A percentile compares a stretch with the other conserved stretches of the same genome.
Evolutionary conservation across 495 filamentous ascomycete species (phyloP).

Genomic region (Neurospora sp.): DNA sequence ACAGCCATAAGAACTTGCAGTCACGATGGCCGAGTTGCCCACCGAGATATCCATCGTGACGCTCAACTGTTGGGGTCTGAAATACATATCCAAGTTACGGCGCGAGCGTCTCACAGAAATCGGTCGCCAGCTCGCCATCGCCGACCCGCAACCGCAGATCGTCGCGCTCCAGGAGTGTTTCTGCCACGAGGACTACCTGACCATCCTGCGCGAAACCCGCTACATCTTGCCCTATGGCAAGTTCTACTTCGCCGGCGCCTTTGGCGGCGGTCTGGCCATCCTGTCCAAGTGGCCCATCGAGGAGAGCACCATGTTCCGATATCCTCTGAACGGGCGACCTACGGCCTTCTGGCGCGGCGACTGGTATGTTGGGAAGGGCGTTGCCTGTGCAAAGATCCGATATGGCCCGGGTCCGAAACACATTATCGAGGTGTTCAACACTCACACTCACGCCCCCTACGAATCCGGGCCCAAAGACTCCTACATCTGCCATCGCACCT

Average conservation of each 20-base stretch:
- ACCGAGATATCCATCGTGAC: conserved; percentile 64
- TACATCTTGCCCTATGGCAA: conserved; percentile 85
- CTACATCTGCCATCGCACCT: conserved; percentile 80
- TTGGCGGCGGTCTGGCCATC: conserved; percentile 84
- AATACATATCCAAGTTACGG: conserved; percentile 72
- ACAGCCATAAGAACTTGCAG: background rate
- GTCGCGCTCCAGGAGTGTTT: conserved; percentile 94
- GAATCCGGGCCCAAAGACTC: conserved; percentile 64
- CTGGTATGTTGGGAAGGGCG: conserved; percentile 91
- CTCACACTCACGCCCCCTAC: conserved; percentile 89
- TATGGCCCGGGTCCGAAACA: conserved; percentile 57
- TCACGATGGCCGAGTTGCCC: conserved; percentile 27
- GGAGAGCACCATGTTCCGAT: conserved; percentile 74
- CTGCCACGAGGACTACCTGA: conserved; percentile 81
- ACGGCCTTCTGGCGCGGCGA: conserved; percentile 90
- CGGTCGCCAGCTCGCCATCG: conserved; percentile 58
- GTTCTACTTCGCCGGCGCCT: conserved; percentile 82
- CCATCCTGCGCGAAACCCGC: conserved; percentile 63
- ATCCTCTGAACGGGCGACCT: conserved; percentile 89
- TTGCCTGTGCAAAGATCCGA: conserved; percentile 73
- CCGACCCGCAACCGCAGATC: conserved; percentile 65
- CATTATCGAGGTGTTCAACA: conserved; percentile 87
- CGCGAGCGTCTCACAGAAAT: conserved; percentile 75
- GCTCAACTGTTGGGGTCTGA: conserved; percentile 94
- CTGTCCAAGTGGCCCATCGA: conserved; percentile 96